These are phyloP conservation scores for Diplodia sapinea DNA, from an alignment of 2,329 filamentous ascomycete species.

Conservation along the genomic window DNA sequence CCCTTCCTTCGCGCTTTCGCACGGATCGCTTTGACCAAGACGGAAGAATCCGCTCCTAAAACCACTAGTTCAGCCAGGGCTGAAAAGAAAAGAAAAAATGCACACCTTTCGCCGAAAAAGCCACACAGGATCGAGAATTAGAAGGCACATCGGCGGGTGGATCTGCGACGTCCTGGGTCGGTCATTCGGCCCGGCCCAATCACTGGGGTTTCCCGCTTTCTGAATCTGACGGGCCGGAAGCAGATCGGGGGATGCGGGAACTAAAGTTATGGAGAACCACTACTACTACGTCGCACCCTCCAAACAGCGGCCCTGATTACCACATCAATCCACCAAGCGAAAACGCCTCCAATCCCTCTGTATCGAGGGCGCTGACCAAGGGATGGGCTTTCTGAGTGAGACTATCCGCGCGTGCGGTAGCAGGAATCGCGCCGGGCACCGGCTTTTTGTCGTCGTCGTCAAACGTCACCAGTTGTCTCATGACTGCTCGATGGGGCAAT, in stretches of 20 bases:
- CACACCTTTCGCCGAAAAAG: not conserved
- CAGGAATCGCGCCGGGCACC: no score
- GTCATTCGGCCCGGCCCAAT: not conserved
- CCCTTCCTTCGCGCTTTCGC: not conserved
- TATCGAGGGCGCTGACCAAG: no score
- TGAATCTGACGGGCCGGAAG: no score
- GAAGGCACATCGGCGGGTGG: not conserved
- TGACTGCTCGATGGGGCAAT: constrained; percentile 16
- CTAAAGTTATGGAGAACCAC: not conserved
- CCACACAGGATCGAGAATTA: not conserved
- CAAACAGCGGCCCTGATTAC: not conserved
- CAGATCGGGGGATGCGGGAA: not conserved
- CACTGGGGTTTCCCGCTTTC: not conserved
- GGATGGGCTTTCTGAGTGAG: no score
- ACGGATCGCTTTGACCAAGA: not conserved
- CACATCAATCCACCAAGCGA: not conserved
- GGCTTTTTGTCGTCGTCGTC: no score
- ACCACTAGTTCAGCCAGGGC: not conserved
- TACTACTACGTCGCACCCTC: not conserved
- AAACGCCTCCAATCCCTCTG: not conserved
- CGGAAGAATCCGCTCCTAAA: not conserved
- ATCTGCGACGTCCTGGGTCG: not conserved
- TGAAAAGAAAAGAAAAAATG: not conserved
- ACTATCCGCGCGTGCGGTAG: no score
- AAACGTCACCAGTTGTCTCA: constrained; percentile 14